Percentiles rank a stretch among this genome's conserved stretches.
Evolutionary conservation across 495 filamentous ascomycete genomes (phyloP).

Genomic region (Penicillium subrubescens): DNA sequence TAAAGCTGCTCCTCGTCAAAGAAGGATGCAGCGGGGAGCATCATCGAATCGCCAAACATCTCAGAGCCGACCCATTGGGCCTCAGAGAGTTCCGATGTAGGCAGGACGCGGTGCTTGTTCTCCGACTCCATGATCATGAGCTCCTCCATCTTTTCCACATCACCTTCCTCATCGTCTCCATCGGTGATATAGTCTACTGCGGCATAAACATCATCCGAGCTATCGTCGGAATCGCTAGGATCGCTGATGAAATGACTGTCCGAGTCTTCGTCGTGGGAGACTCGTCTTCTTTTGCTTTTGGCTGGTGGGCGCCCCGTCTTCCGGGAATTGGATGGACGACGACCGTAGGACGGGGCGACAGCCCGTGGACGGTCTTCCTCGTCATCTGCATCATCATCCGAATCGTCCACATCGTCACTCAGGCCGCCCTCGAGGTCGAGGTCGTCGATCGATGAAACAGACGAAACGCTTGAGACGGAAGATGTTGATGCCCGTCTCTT

Average conservation of each 20-base stretch:
- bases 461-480: slow-evolving; percentile 48
- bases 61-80: slow-evolving; percentile 64
- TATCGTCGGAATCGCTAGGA: slow-evolving; percentile 38
- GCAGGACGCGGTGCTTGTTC: slow-evolving; percentile 39
- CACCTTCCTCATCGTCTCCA: slow-evolving; percentile 73
- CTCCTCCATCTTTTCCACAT: slow-evolving; percentile 73
- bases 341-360: slow-evolving; percentile 54
- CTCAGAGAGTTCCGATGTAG: slow-evolving; percentile 37
- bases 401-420: slow-evolving; percentile 44
- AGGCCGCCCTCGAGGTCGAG: slow-evolving; percentile 13
- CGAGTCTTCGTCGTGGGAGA: slow-evolving; percentile 68
- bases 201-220: slow-evolving; percentile 69
- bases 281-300: slow-evolving; percentile 48
- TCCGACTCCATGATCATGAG: slow-evolving; percentile 65
- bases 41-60: slow-evolving; percentile 48
- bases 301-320: slow-evolving; percentile 48
- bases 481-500: slow-evolving; percentile 45
- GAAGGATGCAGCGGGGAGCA: slow-evolving; percentile 49
- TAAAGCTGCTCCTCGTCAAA: slow-evolving; percentile 57
- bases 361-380: slow-evolving; percentile 54
- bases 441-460: slow-evolving; percentile 42
- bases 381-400: slow-evolving; percentile 53
- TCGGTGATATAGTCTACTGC: slow-evolving; percentile 78
- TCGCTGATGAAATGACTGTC: slow-evolving; percentile 44
- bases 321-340: slow-evolving; percentile 38